phyloP scores from a whole-genome alignment of 176 grass and related monocot genomes.

The Triticum monococcum region DNA sequence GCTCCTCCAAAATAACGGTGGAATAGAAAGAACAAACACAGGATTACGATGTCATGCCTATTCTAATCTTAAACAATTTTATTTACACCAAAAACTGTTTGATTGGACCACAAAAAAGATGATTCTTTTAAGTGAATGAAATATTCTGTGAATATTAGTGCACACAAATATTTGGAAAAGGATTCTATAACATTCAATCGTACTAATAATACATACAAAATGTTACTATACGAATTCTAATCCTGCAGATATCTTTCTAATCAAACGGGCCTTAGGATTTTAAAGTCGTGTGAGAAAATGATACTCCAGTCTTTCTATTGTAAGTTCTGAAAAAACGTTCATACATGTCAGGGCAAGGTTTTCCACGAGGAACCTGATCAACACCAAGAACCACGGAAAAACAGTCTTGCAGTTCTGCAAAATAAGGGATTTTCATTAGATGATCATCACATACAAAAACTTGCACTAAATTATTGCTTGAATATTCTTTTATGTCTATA shows the following conservation, averaged over 20 bases:
- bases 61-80: neutral
- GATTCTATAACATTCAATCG: neutral
- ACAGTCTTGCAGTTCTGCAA: constrained; percentile 67
- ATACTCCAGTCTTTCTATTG: neutral
- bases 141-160: neutral
- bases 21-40: neutral
- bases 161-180: neutral
- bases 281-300: neutral
- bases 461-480: neutral
- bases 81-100: neutral
- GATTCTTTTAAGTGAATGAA: neutral
- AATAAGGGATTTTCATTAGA: neutral
- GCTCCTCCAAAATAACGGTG: neutral
- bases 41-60: neutral
- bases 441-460: neutral
- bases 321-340: neutral
- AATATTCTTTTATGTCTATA: neutral
- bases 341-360: constrained; percentile 81
- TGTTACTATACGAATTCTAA: neutral
- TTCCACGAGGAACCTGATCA: constrained; percentile 71
- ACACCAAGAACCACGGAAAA: constrained; percentile 77
- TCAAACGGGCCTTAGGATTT: neutral
- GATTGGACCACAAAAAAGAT: neutral
- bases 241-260: neutral
- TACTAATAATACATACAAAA: neutral